phyloP scores from a whole-genome alignment of 306 rosid species.

The barrel medic (Medicago truncatula) region MtrunA17r5.0-ANR NC_053049.1:1685501-1686000 shows the following conservation, averaged over 20 bases:
- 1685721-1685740: conserved; percentile 95
- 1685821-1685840: conserved; percentile 68
- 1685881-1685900: conserved; percentile 74
- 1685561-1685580: conserved; percentile 48
- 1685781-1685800: conserved; percentile 76
- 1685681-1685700: conserved; percentile 71
- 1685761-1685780: conserved; percentile 71
- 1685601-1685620: conserved; percentile 53
- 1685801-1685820: conserved; percentile 66
- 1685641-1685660: conserved; percentile 63
- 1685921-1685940: conserved; percentile 71
- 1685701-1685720: conserved; percentile 85
- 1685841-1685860: conserved; percentile 72
- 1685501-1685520: conserved; percentile 65
- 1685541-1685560: conserved; percentile 49
- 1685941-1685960: conserved; percentile 79
- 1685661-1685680: conserved; percentile 70
- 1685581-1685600: conserved; percentile 63
- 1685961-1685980: conserved; percentile 64
- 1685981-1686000: conserved; percentile 73
- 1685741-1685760: conserved; percentile 72
- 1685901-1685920: conserved; percentile 83
- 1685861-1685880: conserved; percentile 71
- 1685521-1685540: conserved; percentile 64
- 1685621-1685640: conserved; percentile 73